Conservation (phyloP, 192 early-diverging fungal species). For the Endogone sp. region DNA sequence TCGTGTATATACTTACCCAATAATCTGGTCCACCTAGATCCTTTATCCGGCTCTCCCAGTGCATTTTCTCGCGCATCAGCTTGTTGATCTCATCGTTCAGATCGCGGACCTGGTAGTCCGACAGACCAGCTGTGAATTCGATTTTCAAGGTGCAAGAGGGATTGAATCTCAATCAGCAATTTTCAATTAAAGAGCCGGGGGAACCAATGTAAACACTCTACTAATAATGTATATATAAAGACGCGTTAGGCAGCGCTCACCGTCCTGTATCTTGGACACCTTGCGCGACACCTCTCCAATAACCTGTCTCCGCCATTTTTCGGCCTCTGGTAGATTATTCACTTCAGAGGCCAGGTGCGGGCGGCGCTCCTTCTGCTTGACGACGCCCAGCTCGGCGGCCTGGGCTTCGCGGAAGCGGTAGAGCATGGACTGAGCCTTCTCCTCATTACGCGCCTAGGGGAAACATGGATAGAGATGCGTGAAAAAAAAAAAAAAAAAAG, state of each 20-base stretch:
- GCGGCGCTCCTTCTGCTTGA: constrained; percentile 55
- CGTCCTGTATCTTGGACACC: constrained; percentile 89
- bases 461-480: too few species aligned
- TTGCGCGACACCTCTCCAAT: constrained; percentile 86
- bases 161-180: constrained; percentile 4
- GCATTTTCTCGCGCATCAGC: constrained; percentile 81
- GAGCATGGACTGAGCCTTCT: constrained; percentile 98
- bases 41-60: constrained; percentile 88
- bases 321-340: constrained; percentile 70
- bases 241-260: constrained; percentile 35
- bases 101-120: constrained; percentile 90
- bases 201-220: neutral
- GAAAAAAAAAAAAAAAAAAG: too few species aligned
- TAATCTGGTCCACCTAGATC: constrained; percentile 95
- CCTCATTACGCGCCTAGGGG: constrained; percentile 98
- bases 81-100: constrained; percentile 98
- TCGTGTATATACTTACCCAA: constrained; percentile 43
- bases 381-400: constrained; percentile 71
- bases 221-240: neutral
- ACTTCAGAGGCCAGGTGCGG: constrained; percentile 73
- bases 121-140: constrained; percentile 69
- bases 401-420: constrained; percentile 97
- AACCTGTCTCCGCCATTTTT: constrained; percentile 88
- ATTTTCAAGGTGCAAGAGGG: neutral
- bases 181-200: neutral